Percentiles rank a stretch among this genome's conserved stretches.
Evolutionary conservation across 1,284 basidiomycete genomes (phyloP).

Genomic region (Heliocybe sulcata): DNA sequence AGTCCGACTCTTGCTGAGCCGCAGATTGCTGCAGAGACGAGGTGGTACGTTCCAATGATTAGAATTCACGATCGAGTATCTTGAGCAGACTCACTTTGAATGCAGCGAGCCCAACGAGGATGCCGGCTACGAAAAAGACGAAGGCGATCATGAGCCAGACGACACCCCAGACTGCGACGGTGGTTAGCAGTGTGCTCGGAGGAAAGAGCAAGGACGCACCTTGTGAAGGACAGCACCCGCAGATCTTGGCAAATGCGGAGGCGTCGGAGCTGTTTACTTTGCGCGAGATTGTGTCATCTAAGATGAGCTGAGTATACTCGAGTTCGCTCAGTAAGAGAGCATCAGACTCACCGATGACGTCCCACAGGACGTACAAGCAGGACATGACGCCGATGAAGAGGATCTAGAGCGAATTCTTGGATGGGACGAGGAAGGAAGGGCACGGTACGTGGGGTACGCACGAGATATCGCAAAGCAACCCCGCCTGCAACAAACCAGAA

Average conservation of each 20-base stretch:
- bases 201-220: slow-evolving; percentile 24
- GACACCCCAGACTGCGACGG: slow-evolving; percentile 69
- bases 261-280: slow-evolving; percentile 94
- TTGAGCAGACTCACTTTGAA: slow-evolving; percentile 60
- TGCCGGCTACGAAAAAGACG: slow-evolving; percentile 74
- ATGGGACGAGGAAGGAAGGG: background rate
- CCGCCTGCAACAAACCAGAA: slow-evolving; percentile 84
- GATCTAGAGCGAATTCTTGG: slow-evolving; percentile 39
- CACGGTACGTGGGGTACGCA: slow-evolving; percentile 23
- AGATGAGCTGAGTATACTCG: background rate
- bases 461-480: slow-evolving; percentile 67
- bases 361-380: slow-evolving; percentile 83
- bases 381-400: slow-evolving; percentile 96
- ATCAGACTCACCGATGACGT: slow-evolving; percentile 62
- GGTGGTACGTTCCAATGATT: no score
- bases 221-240: slow-evolving; percentile 74
- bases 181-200: background rate
- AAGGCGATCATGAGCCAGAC: slow-evolving; percentile 85
- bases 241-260: slow-evolving; percentile 81
- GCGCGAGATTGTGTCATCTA: slow-evolving; percentile 83
- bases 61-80: no score
- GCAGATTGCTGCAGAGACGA: slow-evolving; percentile 45
- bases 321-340: background rate
- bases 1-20: slow-evolving; percentile 40
- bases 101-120: slow-evolving; percentile 78